These are phyloP conservation scores for Violaceomyces palustris DNA, from an alignment of 1,284 basidiomycete species.

Conservation along the genomic window DNA sequence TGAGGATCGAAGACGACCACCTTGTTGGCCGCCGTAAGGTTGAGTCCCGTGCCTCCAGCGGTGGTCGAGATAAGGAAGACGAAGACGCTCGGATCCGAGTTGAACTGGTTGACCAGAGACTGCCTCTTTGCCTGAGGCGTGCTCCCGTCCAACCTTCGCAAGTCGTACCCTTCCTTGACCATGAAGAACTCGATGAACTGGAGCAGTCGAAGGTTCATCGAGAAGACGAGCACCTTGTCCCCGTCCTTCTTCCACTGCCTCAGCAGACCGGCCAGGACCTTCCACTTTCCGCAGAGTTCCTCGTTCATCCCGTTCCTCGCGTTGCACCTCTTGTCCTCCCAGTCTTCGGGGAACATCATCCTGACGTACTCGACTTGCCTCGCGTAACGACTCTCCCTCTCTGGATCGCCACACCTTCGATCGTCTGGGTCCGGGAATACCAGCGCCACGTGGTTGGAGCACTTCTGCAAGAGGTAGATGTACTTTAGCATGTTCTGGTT, in stretches of 20 bases:
- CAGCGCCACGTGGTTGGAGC: slow-evolving; percentile 76
- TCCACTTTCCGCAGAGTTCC: slow-evolving; percentile 75
- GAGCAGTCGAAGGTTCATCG: slow-evolving; percentile 74
- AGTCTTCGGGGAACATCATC: slow-evolving; percentile 47
- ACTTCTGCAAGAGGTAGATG: slow-evolving; percentile 71
- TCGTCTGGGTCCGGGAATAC: slow-evolving; percentile 65
- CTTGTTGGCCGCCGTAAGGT: slow-evolving; percentile 82
- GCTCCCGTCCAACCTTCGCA: slow-evolving; percentile 68
- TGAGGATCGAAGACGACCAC: slow-evolving; percentile 81
- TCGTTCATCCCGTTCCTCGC: slow-evolving; percentile 45
- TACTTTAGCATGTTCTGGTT: slow-evolving; percentile 60
- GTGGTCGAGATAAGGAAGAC: slow-evolving; percentile 82
- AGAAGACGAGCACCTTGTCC: slow-evolving; percentile 63
- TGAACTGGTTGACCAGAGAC: slow-evolving; percentile 71
- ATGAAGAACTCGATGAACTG: slow-evolving; percentile 73
- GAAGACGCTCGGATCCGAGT: slow-evolving; percentile 67
- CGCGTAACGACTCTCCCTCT: slow-evolving; percentile 28
- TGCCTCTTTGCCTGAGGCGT: slow-evolving; percentile 51
- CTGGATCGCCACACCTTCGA: slow-evolving; percentile 8
- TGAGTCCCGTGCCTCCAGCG: slow-evolving; percentile 69
- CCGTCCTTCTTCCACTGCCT: slow-evolving; percentile 55
- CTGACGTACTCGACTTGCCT: slow-evolving; percentile 41
- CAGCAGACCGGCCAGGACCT: slow-evolving; percentile 67
- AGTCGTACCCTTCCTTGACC: slow-evolving; percentile 62
- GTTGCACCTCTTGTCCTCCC: slow-evolving; percentile 26